Percentiles rank a stretch among this genome's conserved stretches.
phyloP scores from a whole-genome alignment of 2,329 filamentous ascomycete genomes.

The Ambrosiella beaveri region DNA sequence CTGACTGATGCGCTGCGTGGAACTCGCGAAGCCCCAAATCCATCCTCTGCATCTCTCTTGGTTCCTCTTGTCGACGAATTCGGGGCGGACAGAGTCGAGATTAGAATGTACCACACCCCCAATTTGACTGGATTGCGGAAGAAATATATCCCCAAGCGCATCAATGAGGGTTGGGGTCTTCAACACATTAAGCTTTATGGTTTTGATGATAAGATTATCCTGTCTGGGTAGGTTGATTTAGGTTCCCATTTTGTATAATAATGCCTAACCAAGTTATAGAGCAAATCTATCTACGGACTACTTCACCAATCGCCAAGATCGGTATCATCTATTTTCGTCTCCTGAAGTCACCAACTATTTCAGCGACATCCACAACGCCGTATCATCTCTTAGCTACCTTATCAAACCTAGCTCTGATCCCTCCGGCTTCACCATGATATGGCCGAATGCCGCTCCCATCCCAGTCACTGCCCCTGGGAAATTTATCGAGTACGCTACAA shows the following conservation, averaged over 20 bases:
- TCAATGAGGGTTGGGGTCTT: slow-evolving; percentile 96
- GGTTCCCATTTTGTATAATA: background rate
- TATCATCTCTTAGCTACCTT: slow-evolving; percentile 66
- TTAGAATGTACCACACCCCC: slow-evolving; percentile 96
- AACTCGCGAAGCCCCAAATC: slow-evolving; percentile 70
- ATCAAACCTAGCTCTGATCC: slow-evolving; percentile 42
- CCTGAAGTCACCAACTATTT: slow-evolving; percentile 71
- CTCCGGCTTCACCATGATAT: slow-evolving; percentile 45
- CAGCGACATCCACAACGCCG: slow-evolving; percentile 53
- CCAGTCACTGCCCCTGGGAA: slow-evolving; percentile 52
- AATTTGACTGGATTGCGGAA: slow-evolving; percentile 82
- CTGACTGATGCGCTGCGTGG: slow-evolving; percentile 82
- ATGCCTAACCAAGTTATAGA: slow-evolving; percentile 18
- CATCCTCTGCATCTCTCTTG: slow-evolving; percentile 77
- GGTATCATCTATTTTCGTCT: slow-evolving; percentile 82
- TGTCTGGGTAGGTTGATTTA: slow-evolving; percentile 52
- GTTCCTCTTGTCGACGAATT: slow-evolving; percentile 73
- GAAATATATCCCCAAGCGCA: slow-evolving; percentile 64
- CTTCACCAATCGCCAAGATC: slow-evolving; percentile 87
- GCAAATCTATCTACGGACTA: slow-evolving; percentile 89
- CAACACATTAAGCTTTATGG: slow-evolving; percentile 99
- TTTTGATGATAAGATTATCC: slow-evolving; percentile 83
- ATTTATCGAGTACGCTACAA: slow-evolving; percentile 54
- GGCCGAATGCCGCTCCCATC: slow-evolving; percentile 69
- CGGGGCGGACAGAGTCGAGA: slow-evolving; percentile 66